Conservation (phyloP, 768 basidiomycete genomes). For the Lactifluus rugatus region DNA sequence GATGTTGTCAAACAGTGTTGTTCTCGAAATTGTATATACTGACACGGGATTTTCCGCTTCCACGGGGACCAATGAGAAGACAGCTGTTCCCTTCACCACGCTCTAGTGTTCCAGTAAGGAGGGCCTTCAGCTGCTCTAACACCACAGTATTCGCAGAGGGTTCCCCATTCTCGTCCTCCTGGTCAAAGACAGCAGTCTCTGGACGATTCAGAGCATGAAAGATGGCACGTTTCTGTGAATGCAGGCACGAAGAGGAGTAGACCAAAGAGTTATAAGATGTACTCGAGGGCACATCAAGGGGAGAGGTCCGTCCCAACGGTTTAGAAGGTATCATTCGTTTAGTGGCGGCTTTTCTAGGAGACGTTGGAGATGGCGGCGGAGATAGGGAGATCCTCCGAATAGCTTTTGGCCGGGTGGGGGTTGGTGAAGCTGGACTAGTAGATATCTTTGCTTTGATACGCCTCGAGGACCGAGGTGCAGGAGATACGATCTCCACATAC, state of each 20-base stretch:
- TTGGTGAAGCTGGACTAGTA: conserved; percentile 2
- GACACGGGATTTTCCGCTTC: conserved; percentile 79
- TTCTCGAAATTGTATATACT: conserved; percentile 8
- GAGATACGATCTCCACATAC: conserved; percentile 7
- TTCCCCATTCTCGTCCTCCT: conserved; percentile 28
- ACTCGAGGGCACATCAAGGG: conserved; percentile 12
- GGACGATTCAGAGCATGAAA: conserved; percentile 36
- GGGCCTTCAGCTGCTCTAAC: conserved; percentile 44
- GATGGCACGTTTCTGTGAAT: conserved; percentile 49
- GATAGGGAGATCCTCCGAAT: neutral
- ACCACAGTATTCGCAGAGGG: conserved; percentile 43
- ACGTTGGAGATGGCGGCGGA: neutral
- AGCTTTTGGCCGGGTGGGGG: conserved; percentile 2
- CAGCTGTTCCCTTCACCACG: conserved; percentile 93
- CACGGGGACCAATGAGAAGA: conserved; percentile 72
- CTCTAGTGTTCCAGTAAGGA: conserved; percentile 63
- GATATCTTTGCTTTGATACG: neutral
- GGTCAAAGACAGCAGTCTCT: conserved; percentile 17
- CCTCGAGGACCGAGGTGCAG: conserved; percentile 6
- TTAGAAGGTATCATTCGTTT: neutral
- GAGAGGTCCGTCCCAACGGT: neutral
- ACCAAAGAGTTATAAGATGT: conserved; percentile 28
- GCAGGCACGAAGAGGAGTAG: conserved; percentile 38
- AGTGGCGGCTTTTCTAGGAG: neutral
- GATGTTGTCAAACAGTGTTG: conserved; percentile 7